Base-by-base conservation (phyloP, 371 early-diverging fungal species). In the Saksenaea vasiformis region DNA sequence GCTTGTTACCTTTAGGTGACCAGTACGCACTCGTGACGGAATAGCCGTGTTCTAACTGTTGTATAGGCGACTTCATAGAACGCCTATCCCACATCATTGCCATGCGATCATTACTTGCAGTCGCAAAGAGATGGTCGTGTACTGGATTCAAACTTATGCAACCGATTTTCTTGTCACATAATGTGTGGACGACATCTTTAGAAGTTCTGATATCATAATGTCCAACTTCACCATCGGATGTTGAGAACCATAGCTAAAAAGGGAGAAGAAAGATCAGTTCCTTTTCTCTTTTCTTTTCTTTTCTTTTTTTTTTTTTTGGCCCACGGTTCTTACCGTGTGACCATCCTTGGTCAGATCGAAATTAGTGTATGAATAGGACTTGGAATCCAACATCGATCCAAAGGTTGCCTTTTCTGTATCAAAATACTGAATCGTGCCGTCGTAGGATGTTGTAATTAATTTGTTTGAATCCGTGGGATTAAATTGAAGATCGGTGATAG, bases 81-180 rank as follows among this genome's bases (percentile, higher is more conserved):
- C 96, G 74, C 7, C 76, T 68, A 71, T 95, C 96, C 91, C 92
- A 95, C 11, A 95, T 68, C 17, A 82, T 80, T 57, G 87, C 75
- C 0, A 86, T 82, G 14, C 88, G 74, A 69, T 94, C 94, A 56
- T 87, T 77, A 8, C 88, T 87, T 0, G 86, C 78, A 0, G 87
- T 84, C 3, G 85, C 88, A n/a, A 94, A 60, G 37, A 88, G 70
- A 63, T 91, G 70, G 1, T 61, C 57, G 34, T 87, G 71, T 9
- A 75, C 73, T n/a, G 91, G 91, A 39, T 92, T 89, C 14, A 89
- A 66, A 43, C 85, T 79, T 15, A 93, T 71, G 63, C 89, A 86
- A 0, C 90, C 90, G 27, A 93, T 75, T 56, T 93, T 92, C 56
- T 85, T 86, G 26, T 84, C 85, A 24, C 80, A 84, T 15, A 83